Evolutionary conservation across 768 basidiomycete genomes (phyloP), one percentile per base, ranked within the genome.

Genomic region (Termitomyces sp.): DNA sequence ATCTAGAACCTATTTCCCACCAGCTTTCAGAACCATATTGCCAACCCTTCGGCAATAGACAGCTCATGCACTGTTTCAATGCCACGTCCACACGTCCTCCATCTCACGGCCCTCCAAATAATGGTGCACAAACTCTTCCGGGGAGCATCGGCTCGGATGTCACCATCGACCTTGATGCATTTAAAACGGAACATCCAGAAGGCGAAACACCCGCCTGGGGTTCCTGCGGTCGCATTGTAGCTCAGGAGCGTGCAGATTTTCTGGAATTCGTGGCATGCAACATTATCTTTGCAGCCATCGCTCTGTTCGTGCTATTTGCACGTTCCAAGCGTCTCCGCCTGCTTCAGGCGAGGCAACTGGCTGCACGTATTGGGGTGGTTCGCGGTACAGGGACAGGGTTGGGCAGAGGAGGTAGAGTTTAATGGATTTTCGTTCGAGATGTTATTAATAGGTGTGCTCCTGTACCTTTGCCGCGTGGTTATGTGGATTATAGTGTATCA

Each of bases 1-100:
- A 50, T 54, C 30, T 54, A 16, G 30, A 51, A 33, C n/a, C 8
- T 33, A 42, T n/a, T 18, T 50, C 1, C 22, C 56, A 37, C 9
- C 62, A 95, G 93, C 76, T 91, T 36, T 76, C 86, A 66, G 85
- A 95, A 75, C 94, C 95, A 2, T 96, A 90, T 72, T 98, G 95
- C 73, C 86, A 91, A 68, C 95, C 95, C n/a, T 96, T 94, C 68
- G 95, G 95, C 54, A 95, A 95, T 73, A 85, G 95, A 24, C 86
- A 91, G 20, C 81, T 94, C 42, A 80, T 95, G 77, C 95, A 95
- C 69, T 98, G 95, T 61, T 68, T 83, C 36, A 81, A 80, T 63
- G 64, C 70, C 51, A 73, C 67, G 49, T 70, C 72, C 37, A 22
- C 61, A 16, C 41, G 41, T 18, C 60, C 59, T 52, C 72, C 66